Percentiles rank a stretch among this genome's conserved stretches.
Evolutionary conservation across 1,139 yeast species (phyloP).

Genomic region (Scheffersomyces quercinus): DNA sequence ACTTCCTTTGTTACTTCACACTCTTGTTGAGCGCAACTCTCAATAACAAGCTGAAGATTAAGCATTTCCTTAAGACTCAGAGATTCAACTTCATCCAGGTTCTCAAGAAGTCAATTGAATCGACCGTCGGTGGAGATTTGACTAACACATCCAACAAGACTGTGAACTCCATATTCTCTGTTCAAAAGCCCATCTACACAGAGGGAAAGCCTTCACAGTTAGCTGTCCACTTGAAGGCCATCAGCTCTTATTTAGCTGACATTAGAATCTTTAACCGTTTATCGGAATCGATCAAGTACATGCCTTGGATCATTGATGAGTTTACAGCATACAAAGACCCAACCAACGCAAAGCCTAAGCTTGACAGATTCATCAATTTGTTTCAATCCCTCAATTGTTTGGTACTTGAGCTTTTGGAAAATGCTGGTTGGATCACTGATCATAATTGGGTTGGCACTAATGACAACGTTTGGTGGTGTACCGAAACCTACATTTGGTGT

Average conservation of each 20-base stretch:
- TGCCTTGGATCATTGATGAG: constrained; percentile 52
- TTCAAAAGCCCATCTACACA: constrained; percentile 2
- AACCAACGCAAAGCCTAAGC: constrained; percentile 23
- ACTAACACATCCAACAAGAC: constrained; percentile 16
- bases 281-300: constrained; percentile 51
- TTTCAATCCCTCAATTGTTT: constrained; percentile 46
- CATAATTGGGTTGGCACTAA: constrained; percentile 54
- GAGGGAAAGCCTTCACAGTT: constrained; percentile 20
- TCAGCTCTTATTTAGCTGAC: constrained; percentile 52
- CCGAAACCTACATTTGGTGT: constrained; percentile 50
- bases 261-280: constrained; percentile 55
- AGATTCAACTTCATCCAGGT: constrained; percentile 21
- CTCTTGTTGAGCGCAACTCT: constrained; percentile 40
- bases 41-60: constrained; percentile 39
- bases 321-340: constrained; percentile 30
- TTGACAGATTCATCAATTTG: constrained; percentile 39
- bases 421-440: constrained; percentile 59
- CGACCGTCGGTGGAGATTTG: constrained; percentile 17
- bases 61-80: constrained; percentile 30
- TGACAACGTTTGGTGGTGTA: constrained; percentile 45
- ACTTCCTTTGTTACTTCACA: constrained; percentile 47
- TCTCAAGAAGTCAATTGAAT: constrained; percentile 12
- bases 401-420: constrained; percentile 52
- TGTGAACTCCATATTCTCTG: constrained; percentile 4
- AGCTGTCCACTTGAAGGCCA: constrained; percentile 40